Percentiles rank a stretch among this genome's conserved stretches.
Conservation (phyloP, 352 stramenopile genomes). For the Pythium apleroticum region DNA sequence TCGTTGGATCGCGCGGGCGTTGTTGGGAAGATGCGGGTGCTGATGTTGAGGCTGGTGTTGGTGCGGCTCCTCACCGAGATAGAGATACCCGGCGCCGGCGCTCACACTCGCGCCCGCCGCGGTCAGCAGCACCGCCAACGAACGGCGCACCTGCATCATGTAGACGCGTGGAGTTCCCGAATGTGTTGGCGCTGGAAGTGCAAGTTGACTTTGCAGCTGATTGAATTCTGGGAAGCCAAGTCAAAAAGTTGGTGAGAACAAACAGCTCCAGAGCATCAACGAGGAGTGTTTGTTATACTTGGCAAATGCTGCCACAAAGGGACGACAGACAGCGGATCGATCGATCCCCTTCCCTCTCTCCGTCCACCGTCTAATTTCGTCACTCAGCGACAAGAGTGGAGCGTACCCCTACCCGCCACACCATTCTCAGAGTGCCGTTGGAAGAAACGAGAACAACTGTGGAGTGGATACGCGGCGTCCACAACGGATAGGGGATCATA, state of each 20-base stretch:
- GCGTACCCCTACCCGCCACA: constrained; percentile 6
- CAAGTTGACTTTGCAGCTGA: constrained; percentile 19
- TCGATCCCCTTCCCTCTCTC: background rate
- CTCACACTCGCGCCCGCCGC: constrained; percentile 52
- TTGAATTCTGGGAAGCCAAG: constrained; percentile 12
- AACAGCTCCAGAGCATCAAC: background rate
- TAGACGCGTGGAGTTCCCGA: background rate
- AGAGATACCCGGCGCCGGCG: constrained; percentile 47
- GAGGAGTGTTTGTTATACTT: constrained; percentile 11
- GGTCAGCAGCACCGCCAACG: constrained; percentile 50
- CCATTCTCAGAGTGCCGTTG: constrained; percentile 7
- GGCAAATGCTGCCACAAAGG: constrained; percentile 12
- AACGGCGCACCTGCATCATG: constrained; percentile 54
- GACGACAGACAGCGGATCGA: constrained; percentile 5
- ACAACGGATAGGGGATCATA: constrained; percentile 10
- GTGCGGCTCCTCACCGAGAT: constrained; percentile 42
- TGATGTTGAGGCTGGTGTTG: background rate
- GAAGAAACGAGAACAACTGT: constrained; percentile 5
- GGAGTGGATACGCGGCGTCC: constrained; percentile 3
- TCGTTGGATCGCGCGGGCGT: constrained; percentile 10
- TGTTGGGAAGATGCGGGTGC: background rate
- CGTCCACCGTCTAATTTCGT: constrained; percentile 22
- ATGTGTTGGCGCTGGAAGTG: background rate
- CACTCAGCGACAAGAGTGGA: background rate
- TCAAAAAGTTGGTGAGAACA: background rate